Evolutionary conservation across 2,329 filamentous ascomycete species (phyloP), one percentile per base, ranked within the genome.

Genomic region (Diaporthe nobilis): DNA sequence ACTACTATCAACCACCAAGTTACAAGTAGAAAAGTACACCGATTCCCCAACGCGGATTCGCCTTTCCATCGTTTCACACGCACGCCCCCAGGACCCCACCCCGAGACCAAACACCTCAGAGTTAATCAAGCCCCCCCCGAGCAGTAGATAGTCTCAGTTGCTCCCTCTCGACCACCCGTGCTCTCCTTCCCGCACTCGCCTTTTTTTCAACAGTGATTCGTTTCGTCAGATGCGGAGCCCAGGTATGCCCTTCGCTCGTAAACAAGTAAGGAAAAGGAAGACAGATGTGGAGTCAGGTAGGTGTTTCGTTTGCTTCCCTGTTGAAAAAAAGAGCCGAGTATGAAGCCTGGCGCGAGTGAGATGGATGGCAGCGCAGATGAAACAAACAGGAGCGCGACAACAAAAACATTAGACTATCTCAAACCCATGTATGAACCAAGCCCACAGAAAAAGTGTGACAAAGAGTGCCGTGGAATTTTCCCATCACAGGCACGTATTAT

Each of bases 401-500:
- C 57, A 72, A 73, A 72, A 47, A 70, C 61, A 76, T 76, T 76
- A 76, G 68, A 75, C 72, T 76, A 72, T 75, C 68, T 76, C 67
- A 37, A 72, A 72, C 31, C 44, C 58, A 72, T 75, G 55, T 76
- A 76, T 75, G 60, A 74, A 76, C 67, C 75, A 72, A 72, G 58
- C 44, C 72, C 60, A 51, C 37, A 55, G 17, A 28, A 31, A 37
- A 65, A 55, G 22, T 70, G 68, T 72, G 74, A 68, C 71, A 58
- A 60, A 55, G 49, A 49, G 57, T 73, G 73, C 71, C 57, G 76
- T 75, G 73, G 55, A 71, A 55, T 73, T 57, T 71, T 60, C 63
- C 73, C 73, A n/a, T 71, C 76, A 77, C 76, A 67, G 70, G 71
- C 70, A 75, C 61, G 42, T 71, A 73, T 75, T 77, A 77, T 73